Evolutionary conservation across 2,329 filamentous ascomycete genomes (phyloP), one percentile per base, ranked within the genome.

Genomic region (Stagonosporopsis cucurbitacearum): DNA sequence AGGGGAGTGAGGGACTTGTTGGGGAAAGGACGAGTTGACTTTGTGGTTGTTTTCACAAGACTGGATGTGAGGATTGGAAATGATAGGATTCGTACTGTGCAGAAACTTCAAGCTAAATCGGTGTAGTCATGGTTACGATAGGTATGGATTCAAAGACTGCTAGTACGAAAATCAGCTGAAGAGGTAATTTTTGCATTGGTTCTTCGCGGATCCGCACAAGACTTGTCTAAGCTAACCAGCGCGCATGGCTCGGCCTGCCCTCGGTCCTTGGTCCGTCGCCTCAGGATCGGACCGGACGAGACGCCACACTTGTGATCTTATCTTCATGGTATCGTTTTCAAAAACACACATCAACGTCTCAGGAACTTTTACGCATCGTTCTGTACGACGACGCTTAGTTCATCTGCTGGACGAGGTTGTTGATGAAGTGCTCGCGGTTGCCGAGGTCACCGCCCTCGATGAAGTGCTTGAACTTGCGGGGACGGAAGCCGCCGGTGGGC

Each of bases 341-440:
- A 57, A 54, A 62, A 46, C 40, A 44, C 54, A 57, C n/a, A n/a
- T n/a, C n/a, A n/a, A n/a, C n/a, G 9, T 26, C 37, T 55, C 39
- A 59, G 78, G 55, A 42, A 51, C 54, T 50, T 49, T 49, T 47
- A 12, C 19, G 17, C 36, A 25, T 25, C 3, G 17, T 22, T 19
- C 2, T 6, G n/a, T 26, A 26, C 9, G 5, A 30, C 6, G 25
- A 45, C 30, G 62, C 63, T 66, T 96, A 99, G 89, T 98, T 98
- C 95, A 98, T 99, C 85, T 96, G 92, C 82, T 91, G 88, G 84
- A 99, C 89, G 77, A 98, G 88, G 75, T 81, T 85, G 84, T 97
- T 98, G 88, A 99, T 97, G 85, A 94, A 89, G 77, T 97, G 91
- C 87, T 99, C 95, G 70, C 95, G 91, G 89, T 99, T 98, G 80